Percentiles rank a stretch among this genome's conserved stretches.
Conservation (phyloP, 345 rosid genomes). For the Gossypium bickii region DNA sequence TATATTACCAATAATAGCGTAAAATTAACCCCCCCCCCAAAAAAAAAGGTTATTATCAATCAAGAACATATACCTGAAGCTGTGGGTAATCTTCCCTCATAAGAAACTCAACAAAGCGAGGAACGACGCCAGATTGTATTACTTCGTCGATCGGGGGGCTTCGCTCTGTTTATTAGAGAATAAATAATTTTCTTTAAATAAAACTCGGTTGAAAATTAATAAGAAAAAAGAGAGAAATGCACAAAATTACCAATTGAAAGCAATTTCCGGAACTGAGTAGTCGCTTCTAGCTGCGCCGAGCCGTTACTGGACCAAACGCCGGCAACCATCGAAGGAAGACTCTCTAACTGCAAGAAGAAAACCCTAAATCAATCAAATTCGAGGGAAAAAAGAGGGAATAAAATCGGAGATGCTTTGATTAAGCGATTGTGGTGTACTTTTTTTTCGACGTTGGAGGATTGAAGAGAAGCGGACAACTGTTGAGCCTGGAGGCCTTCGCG, state of each 20-base stretch:
- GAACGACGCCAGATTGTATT: constrained; percentile 71
- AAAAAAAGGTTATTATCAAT: background rate
- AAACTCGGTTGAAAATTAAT: background rate
- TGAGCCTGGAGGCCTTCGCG: constrained; percentile 74
- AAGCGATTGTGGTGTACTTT: constrained; percentile 34
- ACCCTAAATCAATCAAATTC: background rate
- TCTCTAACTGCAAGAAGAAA: constrained; percentile 54
- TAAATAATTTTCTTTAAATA: background rate
- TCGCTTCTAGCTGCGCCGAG: constrained; percentile 64
- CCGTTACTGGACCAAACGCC: constrained; percentile 59
- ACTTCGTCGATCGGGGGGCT: constrained; percentile 88
- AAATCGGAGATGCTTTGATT: background rate
- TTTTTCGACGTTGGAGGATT: constrained; percentile 43
- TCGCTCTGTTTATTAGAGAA: constrained; percentile 41
- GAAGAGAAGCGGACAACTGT: constrained; percentile 39
- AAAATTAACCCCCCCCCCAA: background rate
- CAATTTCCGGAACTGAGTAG: constrained; percentile 81
- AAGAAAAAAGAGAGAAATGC: background rate
- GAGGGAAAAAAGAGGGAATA: background rate
- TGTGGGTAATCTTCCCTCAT: constrained; percentile 64
- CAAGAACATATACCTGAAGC: constrained; percentile 54
- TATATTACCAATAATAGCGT: background rate
- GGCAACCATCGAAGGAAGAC: constrained; percentile 66
- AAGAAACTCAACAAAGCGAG: constrained; percentile 89
- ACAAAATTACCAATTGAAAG: constrained; percentile 60